phyloP scores from a whole-genome alignment of 331 rosid genomes.

The Telfairia occidentalis region DNA sequence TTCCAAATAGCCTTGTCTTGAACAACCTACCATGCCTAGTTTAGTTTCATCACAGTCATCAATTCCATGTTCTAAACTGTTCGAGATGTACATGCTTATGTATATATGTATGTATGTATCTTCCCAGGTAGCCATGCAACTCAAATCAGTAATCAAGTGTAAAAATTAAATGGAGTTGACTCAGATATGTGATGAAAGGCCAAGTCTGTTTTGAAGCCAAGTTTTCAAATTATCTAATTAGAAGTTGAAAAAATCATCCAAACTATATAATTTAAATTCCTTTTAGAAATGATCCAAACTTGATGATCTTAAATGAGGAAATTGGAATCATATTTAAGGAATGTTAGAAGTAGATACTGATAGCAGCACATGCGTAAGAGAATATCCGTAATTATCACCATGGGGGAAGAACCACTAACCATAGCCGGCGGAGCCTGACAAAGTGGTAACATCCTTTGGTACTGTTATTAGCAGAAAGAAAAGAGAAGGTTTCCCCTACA shows the following conservation, averaged over 20 bases:
- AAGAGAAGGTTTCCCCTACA: slow-evolving; percentile 57
- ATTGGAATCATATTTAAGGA: neutral
- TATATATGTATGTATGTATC: neutral
- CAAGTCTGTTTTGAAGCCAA: neutral
- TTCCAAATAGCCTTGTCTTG: slow-evolving; percentile 67
- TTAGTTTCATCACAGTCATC: slow-evolving; percentile 19
- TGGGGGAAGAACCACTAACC: slow-evolving; percentile 34
- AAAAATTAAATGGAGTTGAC: neutral
- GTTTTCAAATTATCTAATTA: neutral
- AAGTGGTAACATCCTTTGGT: slow-evolving; percentile 64
- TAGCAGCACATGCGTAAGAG: neutral
- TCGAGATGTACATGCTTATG: neutral
- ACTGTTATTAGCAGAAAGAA: slow-evolving; percentile 55
- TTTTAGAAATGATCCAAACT: neutral
- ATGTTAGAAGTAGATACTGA: neutral
- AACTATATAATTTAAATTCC: neutral
- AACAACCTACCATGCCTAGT: slow-evolving; percentile 65
- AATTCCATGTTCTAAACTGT: neutral
- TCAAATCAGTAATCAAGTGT: neutral
- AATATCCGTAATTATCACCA: neutral
- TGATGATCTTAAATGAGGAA: neutral
- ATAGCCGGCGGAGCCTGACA: slow-evolving; percentile 50
- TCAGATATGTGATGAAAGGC: neutral
- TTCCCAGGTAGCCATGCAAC: neutral
- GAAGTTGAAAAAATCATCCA: neutral